These are phyloP conservation scores for Phellopilus nigrolimitatus DNA, from an alignment of 1,284 basidiomycete genomes.

Conservation along the genomic window DNA sequence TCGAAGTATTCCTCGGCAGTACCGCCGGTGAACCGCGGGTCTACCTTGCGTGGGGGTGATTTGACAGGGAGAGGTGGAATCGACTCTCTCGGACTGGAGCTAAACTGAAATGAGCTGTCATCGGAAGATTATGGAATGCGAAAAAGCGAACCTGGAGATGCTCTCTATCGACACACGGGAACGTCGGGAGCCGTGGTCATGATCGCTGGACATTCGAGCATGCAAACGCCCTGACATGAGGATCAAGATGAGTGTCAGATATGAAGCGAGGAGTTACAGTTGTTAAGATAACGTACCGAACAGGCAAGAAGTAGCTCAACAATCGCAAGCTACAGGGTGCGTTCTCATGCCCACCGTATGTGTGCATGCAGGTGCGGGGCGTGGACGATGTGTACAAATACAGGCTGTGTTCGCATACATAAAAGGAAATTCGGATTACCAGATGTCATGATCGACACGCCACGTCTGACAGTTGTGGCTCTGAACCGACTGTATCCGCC, in stretches of 20 bases:
- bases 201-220: conserved; percentile 4
- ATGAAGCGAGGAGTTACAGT: neutral
- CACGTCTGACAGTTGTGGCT: too few species aligned
- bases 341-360: conserved; percentile 6
- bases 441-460: too few species aligned
- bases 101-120: neutral
- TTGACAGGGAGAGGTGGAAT: conserved; percentile 4
- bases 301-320: neutral
- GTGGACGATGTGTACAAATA: neutral
- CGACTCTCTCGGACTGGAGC: neutral
- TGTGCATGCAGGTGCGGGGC: neutral
- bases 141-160: neutral
- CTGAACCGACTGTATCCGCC: too few species aligned
- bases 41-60: neutral
- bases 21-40: conserved; percentile 1
- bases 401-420: neutral
- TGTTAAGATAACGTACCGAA: neutral
- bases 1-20: conserved; percentile 15
- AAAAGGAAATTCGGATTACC: neutral
- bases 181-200: conserved; percentile 3
- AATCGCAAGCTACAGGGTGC: too few species aligned
- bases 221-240: neutral
- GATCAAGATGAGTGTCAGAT: neutral
- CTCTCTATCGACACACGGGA: conserved; percentile 4
- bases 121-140: neutral